Conservation (phyloP, 495 filamentous ascomycete species). For the Xanthoparmelia taractica region DNA sequence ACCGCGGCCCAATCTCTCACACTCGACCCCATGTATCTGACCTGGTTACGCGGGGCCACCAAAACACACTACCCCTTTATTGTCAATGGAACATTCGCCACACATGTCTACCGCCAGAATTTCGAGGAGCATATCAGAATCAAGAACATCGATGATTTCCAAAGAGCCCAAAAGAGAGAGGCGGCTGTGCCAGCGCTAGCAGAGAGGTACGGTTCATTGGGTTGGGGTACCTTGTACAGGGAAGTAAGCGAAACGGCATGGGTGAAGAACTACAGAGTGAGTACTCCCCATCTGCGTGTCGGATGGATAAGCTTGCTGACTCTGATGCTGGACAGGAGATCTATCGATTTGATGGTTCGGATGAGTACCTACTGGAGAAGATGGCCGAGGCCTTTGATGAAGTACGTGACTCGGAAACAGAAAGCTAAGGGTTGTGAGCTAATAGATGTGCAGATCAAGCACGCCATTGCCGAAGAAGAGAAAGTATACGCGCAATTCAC, state of each 20-base stretch:
- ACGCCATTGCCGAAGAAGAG: background rate
- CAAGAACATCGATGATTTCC: background rate
- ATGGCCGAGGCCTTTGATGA: background rate
- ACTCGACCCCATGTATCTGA: constrained; percentile 2
- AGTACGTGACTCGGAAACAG: background rate
- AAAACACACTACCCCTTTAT: constrained; percentile 2
- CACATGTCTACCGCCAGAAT: background rate
- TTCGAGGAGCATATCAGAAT: background rate
- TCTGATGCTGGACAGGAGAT: background rate
- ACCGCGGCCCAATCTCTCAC: background rate
- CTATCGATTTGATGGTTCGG: background rate
- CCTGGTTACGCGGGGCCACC: background rate
- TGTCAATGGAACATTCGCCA: background rate
- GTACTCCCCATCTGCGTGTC: background rate
- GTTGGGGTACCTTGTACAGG: background rate
- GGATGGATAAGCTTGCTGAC: background rate
- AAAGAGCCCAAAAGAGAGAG: background rate
- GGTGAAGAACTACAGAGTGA: constrained; percentile 6
- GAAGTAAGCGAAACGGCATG: background rate
- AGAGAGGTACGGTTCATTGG: constrained; percentile 1
- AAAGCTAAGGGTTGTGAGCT: background rate
- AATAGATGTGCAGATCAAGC: background rate
- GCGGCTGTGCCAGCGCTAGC: background rate
- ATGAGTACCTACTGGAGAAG: background rate
- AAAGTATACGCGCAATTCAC: background rate